A percentile compares a stretch with the other conserved stretches of the same genome.
Conservation (phyloP, 2,329 filamentous ascomycete species). For the Epichloe festucae region DNA sequence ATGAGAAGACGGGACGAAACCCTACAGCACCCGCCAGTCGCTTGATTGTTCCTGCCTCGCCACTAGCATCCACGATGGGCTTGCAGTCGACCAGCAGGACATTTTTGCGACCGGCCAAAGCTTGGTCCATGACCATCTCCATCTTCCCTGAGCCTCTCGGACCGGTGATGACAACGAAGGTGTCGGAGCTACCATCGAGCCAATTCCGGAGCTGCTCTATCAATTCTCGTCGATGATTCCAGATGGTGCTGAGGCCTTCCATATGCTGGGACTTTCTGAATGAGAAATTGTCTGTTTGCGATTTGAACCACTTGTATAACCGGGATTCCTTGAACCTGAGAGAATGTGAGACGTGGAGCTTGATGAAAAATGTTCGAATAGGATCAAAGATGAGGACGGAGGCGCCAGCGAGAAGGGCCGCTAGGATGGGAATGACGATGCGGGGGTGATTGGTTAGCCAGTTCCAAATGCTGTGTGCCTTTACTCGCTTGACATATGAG, state of each 20-base stretch:
- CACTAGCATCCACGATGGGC: conserved; percentile 77
- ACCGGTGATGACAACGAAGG: conserved; percentile 87
- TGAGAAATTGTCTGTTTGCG: conserved; percentile 47
- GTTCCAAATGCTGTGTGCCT: conserved; percentile 68
- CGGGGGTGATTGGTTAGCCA: conserved; percentile 80
- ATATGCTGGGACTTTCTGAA: conserved; percentile 49
- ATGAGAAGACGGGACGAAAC: conserved; percentile 87
- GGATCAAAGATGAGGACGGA: conserved; percentile 90
- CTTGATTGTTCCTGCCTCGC: conserved; percentile 74
- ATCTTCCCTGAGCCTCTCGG: conserved; percentile 84
- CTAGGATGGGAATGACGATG: conserved; percentile 72
- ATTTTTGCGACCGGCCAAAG: conserved; percentile 60
- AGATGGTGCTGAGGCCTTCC: conserved; percentile 65
- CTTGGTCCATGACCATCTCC: conserved; percentile 76
- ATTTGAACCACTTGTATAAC: conserved; percentile 68
- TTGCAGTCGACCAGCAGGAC: conserved; percentile 88
- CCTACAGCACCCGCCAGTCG: conserved; percentile 73
- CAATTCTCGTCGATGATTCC: conserved; percentile 72
- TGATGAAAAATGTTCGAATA: conserved; percentile 86
- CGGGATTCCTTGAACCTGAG: conserved; percentile 62
- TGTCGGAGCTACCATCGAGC: conserved; percentile 79
- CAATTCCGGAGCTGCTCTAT: conserved; percentile 75
- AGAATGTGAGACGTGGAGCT: conserved; percentile 67
- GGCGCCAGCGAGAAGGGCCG: conserved; percentile 66
- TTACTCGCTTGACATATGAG: conserved; percentile 69